Percentiles rank a stretch among this genome's conserved stretches.
phyloP scores from a whole-genome alignment of 345 rosid genomes.

The Hibiscus mutabilis region DNA sequence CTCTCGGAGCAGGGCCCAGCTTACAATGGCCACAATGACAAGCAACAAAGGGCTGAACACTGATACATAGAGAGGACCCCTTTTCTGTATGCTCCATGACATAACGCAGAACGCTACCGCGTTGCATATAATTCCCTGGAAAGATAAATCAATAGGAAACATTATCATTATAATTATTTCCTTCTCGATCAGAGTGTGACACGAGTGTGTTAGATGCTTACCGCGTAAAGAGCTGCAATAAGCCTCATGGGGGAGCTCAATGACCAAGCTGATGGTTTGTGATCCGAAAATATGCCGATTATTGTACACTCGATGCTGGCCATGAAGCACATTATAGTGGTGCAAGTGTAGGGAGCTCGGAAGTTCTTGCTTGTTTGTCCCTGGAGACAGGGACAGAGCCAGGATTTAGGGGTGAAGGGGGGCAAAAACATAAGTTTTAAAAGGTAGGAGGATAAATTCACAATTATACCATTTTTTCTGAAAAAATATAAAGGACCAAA shows the following conservation, averaged over 20 bases:
- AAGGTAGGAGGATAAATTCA: too few relatives aligned
- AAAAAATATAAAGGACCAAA: too few relatives aligned
- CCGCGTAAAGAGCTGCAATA: slow-evolving; percentile 59
- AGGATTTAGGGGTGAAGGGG: too few relatives aligned
- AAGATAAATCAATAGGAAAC: not conserved
- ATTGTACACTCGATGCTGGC: slow-evolving; percentile 51
- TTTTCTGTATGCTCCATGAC: slow-evolving; percentile 64
- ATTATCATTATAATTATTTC: not conserved
- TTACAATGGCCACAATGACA: slow-evolving; percentile 56
- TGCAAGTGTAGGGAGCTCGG: slow-evolving; percentile 80
- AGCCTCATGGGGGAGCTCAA: slow-evolving; percentile 46
- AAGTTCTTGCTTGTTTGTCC: slow-evolving; percentile 54
- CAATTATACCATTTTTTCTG: too few relatives aligned
- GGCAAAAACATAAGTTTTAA: too few relatives aligned
- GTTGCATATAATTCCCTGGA: slow-evolving; percentile 70
- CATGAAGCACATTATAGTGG: slow-evolving; percentile 63
- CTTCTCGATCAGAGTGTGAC: not conserved
- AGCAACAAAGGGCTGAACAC: slow-evolving; percentile 82
- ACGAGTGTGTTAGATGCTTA: slow-evolving; percentile 11
- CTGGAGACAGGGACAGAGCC: too few relatives aligned
- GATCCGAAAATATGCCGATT: slow-evolving; percentile 40
- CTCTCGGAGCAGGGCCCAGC: slow-evolving; percentile 80
- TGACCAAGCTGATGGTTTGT: slow-evolving; percentile 51
- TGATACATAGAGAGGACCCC: slow-evolving; percentile 84
- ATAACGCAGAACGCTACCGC: slow-evolving; percentile 61